phyloP scores from a whole-genome alignment of 2,329 filamentous ascomycete species.

The Colletotrichum plurivorum region DNA sequence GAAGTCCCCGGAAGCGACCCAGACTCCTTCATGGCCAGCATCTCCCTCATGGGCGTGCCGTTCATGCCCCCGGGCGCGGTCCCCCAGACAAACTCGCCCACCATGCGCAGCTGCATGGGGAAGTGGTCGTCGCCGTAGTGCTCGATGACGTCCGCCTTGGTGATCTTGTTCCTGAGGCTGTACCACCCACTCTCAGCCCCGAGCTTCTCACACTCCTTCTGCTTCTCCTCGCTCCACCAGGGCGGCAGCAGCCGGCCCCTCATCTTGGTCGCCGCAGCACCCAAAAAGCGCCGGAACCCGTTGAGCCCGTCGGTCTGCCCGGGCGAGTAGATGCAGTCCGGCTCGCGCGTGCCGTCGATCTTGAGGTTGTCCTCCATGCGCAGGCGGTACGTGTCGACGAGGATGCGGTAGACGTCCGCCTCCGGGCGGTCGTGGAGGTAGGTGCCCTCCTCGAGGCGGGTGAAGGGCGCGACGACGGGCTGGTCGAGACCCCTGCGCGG shows the following conservation, averaged over 20 bases:
- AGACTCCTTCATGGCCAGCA: conserved; percentile 40
- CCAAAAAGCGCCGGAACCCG: conserved; percentile 56
- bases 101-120: conserved; percentile 65
- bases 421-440: conserved; percentile 61
- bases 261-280: background rate
- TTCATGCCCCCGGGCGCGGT: conserved; percentile 46
- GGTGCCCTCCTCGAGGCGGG: conserved; percentile 53
- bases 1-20: background rate
- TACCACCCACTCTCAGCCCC: conserved; percentile 50
- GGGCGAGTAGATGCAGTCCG: conserved; percentile 49
- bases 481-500: conserved; percentile 46
- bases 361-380: conserved; percentile 55
- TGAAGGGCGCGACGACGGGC: conserved; percentile 54
- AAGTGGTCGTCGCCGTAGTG: conserved; percentile 60
- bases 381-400: conserved; percentile 65
- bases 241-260: conserved; percentile 54
- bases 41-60: conserved; percentile 44
- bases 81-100: conserved; percentile 58
- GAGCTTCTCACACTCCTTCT: conserved; percentile 52
- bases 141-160: conserved; percentile 54
- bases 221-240: conserved; percentile 61
- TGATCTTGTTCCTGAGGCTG: conserved; percentile 45
- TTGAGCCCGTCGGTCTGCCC: conserved; percentile 42
- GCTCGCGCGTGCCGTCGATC: conserved; percentile 45
- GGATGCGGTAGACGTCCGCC: conserved; percentile 58